These are phyloP conservation scores for Wakefieldia striispora DNA, from an alignment of 768 basidiomycete genomes.

Conservation along the genomic window DNA sequence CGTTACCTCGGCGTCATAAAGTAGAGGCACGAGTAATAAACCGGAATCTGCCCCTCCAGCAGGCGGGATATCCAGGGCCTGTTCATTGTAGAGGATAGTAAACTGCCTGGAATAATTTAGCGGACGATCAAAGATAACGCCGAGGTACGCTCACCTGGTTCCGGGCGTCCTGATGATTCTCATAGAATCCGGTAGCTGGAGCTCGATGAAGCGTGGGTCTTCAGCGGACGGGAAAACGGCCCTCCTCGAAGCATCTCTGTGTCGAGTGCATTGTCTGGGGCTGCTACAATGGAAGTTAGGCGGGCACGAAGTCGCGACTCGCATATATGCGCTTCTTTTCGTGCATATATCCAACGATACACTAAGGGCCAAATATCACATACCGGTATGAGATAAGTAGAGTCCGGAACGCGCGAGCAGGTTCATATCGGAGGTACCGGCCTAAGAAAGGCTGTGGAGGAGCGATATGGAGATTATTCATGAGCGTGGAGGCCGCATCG, in stretches of 20 bases:
- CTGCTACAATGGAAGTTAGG: constrained; percentile 14
- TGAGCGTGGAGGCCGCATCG: constrained; percentile 53
- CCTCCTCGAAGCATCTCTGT: constrained; percentile 15
- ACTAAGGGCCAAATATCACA: constrained; percentile 6
- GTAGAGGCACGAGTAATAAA: constrained; percentile 55
- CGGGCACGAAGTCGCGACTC: neutral
- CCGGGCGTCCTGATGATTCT: constrained; percentile 52
- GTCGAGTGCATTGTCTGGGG: constrained; percentile 23
- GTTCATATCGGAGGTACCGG: constrained; percentile 71
- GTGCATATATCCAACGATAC: constrained; percentile 13
- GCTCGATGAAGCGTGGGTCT: constrained; percentile 34
- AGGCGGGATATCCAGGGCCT: constrained; percentile 38
- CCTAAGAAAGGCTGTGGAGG: constrained; percentile 67
- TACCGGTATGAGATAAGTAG: constrained; percentile 76
- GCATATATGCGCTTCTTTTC: constrained; percentile 22
- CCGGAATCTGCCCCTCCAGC: constrained; percentile 15
- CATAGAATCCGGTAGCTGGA: constrained; percentile 60
- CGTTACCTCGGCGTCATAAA: constrained; percentile 57
- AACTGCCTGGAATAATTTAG: constrained; percentile 29
- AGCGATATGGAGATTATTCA: constrained; percentile 55
- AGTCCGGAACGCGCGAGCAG: constrained; percentile 72
- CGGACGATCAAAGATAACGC: neutral
- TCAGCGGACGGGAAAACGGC: constrained; percentile 9
- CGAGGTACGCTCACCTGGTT: constrained; percentile 45
- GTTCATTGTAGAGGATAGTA: constrained; percentile 52